These are phyloP conservation scores for Kockovaella imperatae DNA, from an alignment of 768 basidiomycete species.

Conservation along the genomic window DNA sequence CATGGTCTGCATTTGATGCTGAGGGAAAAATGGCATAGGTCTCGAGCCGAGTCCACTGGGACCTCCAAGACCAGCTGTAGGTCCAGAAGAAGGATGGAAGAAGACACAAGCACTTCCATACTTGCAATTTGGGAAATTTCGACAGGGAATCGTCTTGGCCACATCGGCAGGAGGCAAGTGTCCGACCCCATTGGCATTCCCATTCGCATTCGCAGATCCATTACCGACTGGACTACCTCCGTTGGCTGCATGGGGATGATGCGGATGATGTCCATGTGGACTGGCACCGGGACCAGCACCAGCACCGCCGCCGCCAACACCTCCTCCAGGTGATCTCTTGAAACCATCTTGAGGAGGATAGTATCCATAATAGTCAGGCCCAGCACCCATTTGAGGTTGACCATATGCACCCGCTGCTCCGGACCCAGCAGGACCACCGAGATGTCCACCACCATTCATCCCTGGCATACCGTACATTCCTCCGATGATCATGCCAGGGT, in stretches of 20 bases:
- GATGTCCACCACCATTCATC: no score
- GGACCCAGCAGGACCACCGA: no score
- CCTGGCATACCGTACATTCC: conserved; percentile 34
- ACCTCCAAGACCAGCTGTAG: not conserved
- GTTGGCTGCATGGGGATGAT: no score
- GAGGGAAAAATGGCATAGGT: no score
- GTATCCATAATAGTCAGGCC: conserved; percentile 23
- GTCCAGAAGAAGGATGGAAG: conserved; percentile 45
- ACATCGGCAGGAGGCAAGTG: conserved; percentile 45
- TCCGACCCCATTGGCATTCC: conserved; percentile 16
- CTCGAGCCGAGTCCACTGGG: conserved; percentile 5
- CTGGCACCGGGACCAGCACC: no score
- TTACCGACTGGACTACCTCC: conserved; percentile 2
- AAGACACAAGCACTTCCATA: conserved; percentile 44
- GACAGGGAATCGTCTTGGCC: conserved; percentile 44
- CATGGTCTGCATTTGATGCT: no score
- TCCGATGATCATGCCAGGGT: conserved; percentile 34
- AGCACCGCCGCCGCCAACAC: no score
- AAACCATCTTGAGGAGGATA: not conserved
- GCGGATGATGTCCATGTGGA: no score
- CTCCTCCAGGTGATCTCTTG: not conserved
- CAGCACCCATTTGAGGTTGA: conserved; percentile 21
- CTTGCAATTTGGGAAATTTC: conserved; percentile 46
- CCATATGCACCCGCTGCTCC: not conserved
- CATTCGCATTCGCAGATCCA: conserved; percentile 10